Evolutionary conservation across 176 grass and related monocot genomes (phyloP).

Genomic region (Ananas comosus): DNA sequence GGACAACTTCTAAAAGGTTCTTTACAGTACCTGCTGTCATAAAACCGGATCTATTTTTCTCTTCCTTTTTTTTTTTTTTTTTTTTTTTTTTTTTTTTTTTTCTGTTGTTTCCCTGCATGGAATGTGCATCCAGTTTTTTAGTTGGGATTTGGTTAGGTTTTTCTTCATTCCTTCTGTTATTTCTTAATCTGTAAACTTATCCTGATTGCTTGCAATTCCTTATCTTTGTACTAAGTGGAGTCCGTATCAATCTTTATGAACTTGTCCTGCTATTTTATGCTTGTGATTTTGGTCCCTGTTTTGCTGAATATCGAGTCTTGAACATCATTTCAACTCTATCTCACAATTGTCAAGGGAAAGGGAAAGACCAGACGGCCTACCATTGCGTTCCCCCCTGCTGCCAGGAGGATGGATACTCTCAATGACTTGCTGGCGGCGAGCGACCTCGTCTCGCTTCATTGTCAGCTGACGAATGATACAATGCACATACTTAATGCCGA

Average conservation of each 20-base stretch:
- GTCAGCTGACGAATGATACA: constrained; percentile 70
- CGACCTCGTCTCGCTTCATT: constrained; percentile 94
- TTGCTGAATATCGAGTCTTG: constrained; percentile 5
- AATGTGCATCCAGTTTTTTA: too few relatives aligned
- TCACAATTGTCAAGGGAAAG: constrained; percentile 28
- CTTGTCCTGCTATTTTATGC: neutral
- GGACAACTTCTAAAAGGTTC: too few relatives aligned
- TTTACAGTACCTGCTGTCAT: too few relatives aligned
- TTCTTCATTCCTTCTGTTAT: too few relatives aligned
- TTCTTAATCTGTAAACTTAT: too few relatives aligned
- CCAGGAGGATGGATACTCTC: constrained; percentile 94
- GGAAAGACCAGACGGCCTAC: constrained; percentile 50
- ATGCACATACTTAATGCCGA: constrained; percentile 83
- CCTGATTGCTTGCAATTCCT: neutral
- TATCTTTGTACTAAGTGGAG: neutral
- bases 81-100: too few relatives aligned
- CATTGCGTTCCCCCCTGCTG: constrained; percentile 72
- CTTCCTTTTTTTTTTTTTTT: too few relatives aligned
- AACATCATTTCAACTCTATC: neutral
- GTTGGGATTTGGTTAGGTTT: too few relatives aligned
- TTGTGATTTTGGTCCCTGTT: neutral
- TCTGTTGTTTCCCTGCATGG: too few relatives aligned
- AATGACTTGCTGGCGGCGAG: constrained; percentile 90
- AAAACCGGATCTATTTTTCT: too few relatives aligned
- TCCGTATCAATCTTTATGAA: neutral